Percentiles rank a stretch among this genome's conserved stretches.
Conservation (phyloP, 2,329 filamentous ascomycete species). For the Colletotrichum neosansevieriae region DNA sequence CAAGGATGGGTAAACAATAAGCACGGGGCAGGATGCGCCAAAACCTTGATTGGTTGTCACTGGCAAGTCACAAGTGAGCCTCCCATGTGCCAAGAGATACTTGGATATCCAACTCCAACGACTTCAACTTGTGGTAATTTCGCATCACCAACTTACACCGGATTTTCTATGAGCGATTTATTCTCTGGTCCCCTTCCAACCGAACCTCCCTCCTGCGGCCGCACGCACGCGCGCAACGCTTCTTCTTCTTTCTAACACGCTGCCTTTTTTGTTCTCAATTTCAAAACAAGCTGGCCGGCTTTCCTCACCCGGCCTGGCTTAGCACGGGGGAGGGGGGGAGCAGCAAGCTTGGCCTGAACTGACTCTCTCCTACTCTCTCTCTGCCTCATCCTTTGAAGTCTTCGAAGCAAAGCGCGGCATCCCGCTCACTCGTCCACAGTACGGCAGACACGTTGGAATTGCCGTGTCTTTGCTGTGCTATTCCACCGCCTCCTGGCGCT, state of each 20-base stretch:
- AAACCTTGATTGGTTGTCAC: conserved; percentile 41
- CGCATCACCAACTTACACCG: conserved; percentile 16
- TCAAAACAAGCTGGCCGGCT: conserved; percentile 30
- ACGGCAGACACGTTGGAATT: conserved; percentile 31
- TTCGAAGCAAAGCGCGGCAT: conserved; percentile 15
- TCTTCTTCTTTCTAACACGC: conserved; percentile 31
- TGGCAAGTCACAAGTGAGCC: conserved; percentile 37
- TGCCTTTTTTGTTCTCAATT: conserved; percentile 9
- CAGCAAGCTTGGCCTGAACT: conserved; percentile 3
- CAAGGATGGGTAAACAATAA: conserved; percentile 7
- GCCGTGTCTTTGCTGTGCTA: conserved; percentile 29
- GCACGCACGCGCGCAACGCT: conserved; percentile 33
- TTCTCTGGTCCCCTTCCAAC: neutral
- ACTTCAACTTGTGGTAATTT: conserved; percentile 38
- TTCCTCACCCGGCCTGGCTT: conserved; percentile 29
- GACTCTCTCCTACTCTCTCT: neutral
- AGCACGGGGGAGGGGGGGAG: conserved; percentile 2
- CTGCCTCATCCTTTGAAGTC: neutral
- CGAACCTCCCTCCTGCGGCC: conserved; percentile 31
- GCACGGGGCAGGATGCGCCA: conserved; percentile 38
- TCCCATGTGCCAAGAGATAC: conserved; percentile 38
- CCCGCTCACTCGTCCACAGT: conserved; percentile 28
- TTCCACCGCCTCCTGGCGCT: conserved; percentile 28
- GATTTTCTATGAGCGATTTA: conserved; percentile 41
- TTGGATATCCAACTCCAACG: conserved; percentile 39